Evolutionary conservation across 2,329 filamentous ascomycete species (phyloP), one percentile per base, ranked within the genome.

Genomic region (Trematosphaeria pertusa): DNA sequence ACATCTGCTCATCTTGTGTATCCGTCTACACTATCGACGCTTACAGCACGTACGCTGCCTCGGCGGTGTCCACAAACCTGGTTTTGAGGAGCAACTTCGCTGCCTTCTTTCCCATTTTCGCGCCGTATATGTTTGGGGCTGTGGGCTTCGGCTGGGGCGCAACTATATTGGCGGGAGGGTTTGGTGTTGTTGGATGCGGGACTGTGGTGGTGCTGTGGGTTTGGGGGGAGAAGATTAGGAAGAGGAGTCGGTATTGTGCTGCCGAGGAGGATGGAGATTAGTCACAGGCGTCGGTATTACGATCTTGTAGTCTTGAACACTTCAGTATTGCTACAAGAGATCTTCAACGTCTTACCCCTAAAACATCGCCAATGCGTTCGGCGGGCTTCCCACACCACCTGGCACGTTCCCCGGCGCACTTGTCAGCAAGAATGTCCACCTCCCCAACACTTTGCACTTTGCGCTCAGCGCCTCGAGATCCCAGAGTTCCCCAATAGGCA

Each of bases 11-110:
- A 2, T 18, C 81, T 73, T 71, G 74, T 0, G 62, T 79, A 1
- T 76, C 37, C 36, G 80, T 80, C n/a, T 88, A 88, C 51, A 74
- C 86, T 2, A 78, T 86, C 36, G 47, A 50, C 22, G 18, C 47
- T 6, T 50, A 50, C 57, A 73, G 40, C 6, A 35, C 74, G 0
- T 67, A 75, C 44, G 49, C 39, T 34, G 45, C 49, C 2, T 45
- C 40, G 3, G 49, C 49, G 3, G 24, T 52, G 5, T 44, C 49
- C 3, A 46, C 49, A 8, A 46, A 45, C 18, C 32, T 46, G 7
- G 41, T 48, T 8, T 14, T 43, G 7, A 2, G 49, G 24, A 45
- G 49, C 21, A 22, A 40, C 9, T 19, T 32, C 18, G 39, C 49
- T 1, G 35, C 41, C 21, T 41, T 44, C 6, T 54, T 74, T 42